Percentiles rank a stretch among this genome's conserved stretches.
Evolutionary conservation across 179 eudicot genomes (phyloP).

Genomic region (Sideroxylon spinosum): DNA sequence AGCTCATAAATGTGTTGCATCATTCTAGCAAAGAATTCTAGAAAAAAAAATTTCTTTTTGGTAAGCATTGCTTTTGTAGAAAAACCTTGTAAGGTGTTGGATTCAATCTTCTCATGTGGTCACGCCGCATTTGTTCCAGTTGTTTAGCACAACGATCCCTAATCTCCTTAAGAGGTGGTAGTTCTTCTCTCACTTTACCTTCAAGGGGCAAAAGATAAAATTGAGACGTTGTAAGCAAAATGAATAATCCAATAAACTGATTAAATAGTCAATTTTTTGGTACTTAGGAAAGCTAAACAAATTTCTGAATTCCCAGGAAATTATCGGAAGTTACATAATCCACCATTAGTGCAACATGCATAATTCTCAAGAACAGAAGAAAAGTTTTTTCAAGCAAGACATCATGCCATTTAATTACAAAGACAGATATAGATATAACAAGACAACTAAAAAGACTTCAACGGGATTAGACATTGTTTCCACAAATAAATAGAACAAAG

Average conservation of each 20-base stretch:
- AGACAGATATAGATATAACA: not conserved
- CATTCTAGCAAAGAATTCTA: too few relatives aligned
- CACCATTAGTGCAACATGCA: not conserved
- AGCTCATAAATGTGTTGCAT: too few relatives aligned
- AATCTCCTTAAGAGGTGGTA: slow-evolving; percentile 62
- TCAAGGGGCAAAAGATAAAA: slow-evolving; percentile 17
- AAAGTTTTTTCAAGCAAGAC: not conserved
- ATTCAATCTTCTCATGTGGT: slow-evolving; percentile 93
- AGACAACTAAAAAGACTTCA: not conserved
- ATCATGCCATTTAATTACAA: not conserved
- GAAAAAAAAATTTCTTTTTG: not conserved
- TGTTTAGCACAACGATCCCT: slow-evolving; percentile 70
- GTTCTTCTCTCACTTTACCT: slow-evolving; percentile 67
- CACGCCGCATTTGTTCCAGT: slow-evolving; percentile 87
- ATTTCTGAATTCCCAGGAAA: not conserved
- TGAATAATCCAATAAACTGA: not conserved
- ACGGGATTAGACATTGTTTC: not conserved
- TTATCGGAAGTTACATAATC: not conserved
- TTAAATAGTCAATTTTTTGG: not conserved
- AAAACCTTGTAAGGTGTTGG: slow-evolving; percentile 95
- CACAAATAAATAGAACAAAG: not conserved
- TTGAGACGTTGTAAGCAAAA: not conserved
- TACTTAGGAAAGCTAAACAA: not conserved
- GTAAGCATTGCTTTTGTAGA: not conserved
- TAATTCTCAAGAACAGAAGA: not conserved